Evolutionary conservation across 352 stramenopile species (phyloP).

Genomic region (Globisporangium radiosum): DNA sequence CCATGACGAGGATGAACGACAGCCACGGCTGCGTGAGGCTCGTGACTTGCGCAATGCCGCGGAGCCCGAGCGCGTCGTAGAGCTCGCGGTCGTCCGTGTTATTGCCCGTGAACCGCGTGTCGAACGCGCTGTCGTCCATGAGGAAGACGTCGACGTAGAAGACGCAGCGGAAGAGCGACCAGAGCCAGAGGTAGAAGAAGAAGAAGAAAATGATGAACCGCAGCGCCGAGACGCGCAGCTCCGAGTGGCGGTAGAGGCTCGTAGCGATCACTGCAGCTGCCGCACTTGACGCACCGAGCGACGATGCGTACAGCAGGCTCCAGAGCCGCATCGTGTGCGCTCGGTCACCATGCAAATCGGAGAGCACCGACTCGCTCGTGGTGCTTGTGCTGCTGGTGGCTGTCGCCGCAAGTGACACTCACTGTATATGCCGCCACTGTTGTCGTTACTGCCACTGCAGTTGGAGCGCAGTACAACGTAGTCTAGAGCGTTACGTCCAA

Average conservation of each 20-base stretch:
- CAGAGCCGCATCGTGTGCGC: conserved; percentile 20
- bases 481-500: too few relatives aligned
- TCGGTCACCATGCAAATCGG: neutral
- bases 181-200: conserved; percentile 57
- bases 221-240: conserved; percentile 34
- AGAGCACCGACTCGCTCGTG: neutral
- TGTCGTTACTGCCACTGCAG: neutral
- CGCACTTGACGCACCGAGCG: conserved; percentile 29
- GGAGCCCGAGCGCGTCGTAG: conserved; percentile 32
- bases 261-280: conserved; percentile 31
- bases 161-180: conserved; percentile 40
- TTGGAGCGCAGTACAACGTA: too few relatives aligned
- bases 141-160: conserved; percentile 40
- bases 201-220: conserved; percentile 50
- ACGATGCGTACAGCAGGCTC: conserved; percentile 38
- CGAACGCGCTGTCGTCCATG: conserved; percentile 10
- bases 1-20: conserved; percentile 32
- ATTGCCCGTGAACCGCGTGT: conserved; percentile 5
- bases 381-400: neutral
- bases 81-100: conserved; percentile 14
- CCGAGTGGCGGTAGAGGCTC: conserved; percentile 26
- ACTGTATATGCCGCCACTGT: neutral
- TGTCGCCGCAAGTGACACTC: neutral
- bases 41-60: conserved; percentile 27
- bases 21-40: conserved; percentile 33